phyloP scores from a whole-genome alignment of 2,329 filamentous ascomycete genomes.

The Tolypocladium nubicola region DNA sequence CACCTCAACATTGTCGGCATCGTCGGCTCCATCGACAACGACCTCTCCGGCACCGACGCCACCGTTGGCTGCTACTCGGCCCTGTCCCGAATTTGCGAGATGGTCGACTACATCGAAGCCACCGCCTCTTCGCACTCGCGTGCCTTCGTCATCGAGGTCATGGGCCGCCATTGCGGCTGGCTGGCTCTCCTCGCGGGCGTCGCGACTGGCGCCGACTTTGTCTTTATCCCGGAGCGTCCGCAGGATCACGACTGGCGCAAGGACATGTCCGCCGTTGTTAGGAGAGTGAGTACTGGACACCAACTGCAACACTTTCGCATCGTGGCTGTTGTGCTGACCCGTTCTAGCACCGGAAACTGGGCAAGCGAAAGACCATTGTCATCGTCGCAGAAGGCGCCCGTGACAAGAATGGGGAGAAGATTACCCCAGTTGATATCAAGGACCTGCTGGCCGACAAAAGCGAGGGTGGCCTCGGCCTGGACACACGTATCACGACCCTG shows the following conservation, averaged over 20 bases:
- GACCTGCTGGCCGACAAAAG: conserved; percentile 71
- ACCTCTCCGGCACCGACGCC: conserved; percentile 92
- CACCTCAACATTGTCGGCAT: conserved; percentile 93
- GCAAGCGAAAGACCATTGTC: conserved; percentile 96
- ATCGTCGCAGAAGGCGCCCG: conserved; percentile 94
- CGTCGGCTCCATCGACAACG: conserved; percentile 96
- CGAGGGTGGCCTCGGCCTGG: conserved; percentile 57
- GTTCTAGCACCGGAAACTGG: conserved; percentile 65
- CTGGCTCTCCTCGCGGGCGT: conserved; percentile 93
- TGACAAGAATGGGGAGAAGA: conserved; percentile 74
- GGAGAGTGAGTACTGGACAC: conserved; percentile 40
- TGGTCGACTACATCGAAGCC: conserved; percentile 93
- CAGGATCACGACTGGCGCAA: conserved; percentile 79
- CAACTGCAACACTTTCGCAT: too few relatives aligned
- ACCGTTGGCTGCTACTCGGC: conserved; percentile 97
- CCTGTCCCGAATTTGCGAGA: conserved; percentile 83
- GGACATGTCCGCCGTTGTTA: conserved; percentile 73
- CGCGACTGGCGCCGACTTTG: conserved; percentile 87
- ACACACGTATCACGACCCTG: conserved; percentile 89
- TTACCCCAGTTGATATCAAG: conserved; percentile 72
- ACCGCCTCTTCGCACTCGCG: conserved; percentile 90
- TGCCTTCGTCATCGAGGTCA: conserved; percentile 96
- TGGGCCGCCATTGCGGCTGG: conserved; percentile 98
- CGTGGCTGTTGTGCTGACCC: conserved; percentile 3
- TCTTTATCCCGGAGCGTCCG: conserved; percentile 94